Evolutionary conservation across 2,329 filamentous ascomycete genomes (phyloP), one percentile per base, ranked within the genome.

Genomic region (Diaporthe citriasiana): DNA sequence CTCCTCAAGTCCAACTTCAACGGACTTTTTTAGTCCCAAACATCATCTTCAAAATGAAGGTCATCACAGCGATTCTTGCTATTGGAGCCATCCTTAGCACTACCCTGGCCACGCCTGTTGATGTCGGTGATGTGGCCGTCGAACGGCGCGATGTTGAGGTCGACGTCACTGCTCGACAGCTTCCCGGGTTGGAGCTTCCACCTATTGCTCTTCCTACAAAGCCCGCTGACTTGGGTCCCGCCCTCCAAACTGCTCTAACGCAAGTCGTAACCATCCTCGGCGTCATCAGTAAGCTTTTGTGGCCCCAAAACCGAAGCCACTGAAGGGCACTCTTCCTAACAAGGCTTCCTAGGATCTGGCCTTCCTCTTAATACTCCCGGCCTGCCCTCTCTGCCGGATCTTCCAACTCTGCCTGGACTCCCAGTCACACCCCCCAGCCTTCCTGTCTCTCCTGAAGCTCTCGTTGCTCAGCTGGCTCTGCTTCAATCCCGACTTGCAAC

Each of bases 91-190:
- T 66, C 4, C 22, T 66, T 19, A n/a, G 60, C 45, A 50, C 30
- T 35, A 15, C 60, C 60, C 12, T 66, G 22, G 60, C 42, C 22
- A 51, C 42, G 25, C 60, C 60, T 35, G 25, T 66, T 35, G 19
- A 22, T 27, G 12, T 38, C 12, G 60, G 60, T 19, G 60, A 66
- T 8, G 22, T 30, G 22, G 27, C 42, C 47, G 27, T 50, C 8
- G 42, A 65, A 65, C 17, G 19, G 19, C 42, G 42, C 22, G 60
- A 35, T 6, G 42, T 19, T 22, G 30, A 50, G 27, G 27, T 25
- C 30, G 60, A 66, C 19, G 27, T n/a, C 12, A 30, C 27, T 27
- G 30, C 19, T 38, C 30, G 30, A 50, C 60, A 66, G 45, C 22
- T 25, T 50, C 22, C 17, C 2, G 35, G 35, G 6, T 7, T 59